Percentiles rank a stretch among this genome's conserved stretches.
Evolutionary conservation across 345 rosid genomes (phyloP).

Genomic region (Eucalyptus sp.): DNA sequence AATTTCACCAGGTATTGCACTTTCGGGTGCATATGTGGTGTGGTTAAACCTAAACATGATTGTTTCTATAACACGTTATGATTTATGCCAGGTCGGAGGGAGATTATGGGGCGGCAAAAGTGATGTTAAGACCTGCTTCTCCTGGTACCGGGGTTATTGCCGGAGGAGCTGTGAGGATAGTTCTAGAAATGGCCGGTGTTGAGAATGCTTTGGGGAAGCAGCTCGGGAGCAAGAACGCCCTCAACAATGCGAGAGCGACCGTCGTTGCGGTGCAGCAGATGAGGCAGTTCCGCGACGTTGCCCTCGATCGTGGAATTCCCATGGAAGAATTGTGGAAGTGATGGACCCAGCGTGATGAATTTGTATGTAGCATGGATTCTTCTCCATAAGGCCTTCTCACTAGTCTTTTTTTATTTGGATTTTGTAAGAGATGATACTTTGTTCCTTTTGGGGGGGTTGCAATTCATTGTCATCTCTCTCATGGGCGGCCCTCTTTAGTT

Average conservation of each 20-base stretch:
- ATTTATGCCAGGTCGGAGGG: constrained; percentile 56
- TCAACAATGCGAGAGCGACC: constrained; percentile 88
- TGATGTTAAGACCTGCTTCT: constrained; percentile 92
- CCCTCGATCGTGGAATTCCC: constrained; percentile 81
- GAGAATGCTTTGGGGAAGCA: constrained; percentile 85
- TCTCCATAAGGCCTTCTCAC: not conserved
- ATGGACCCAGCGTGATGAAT: not conserved
- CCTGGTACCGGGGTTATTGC: constrained; percentile 96
- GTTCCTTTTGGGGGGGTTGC: not conserved
- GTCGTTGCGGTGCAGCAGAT: constrained; percentile 71
- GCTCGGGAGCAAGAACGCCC: constrained; percentile 65
- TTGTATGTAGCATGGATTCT: not conserved
- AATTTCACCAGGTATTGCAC: not conserved
- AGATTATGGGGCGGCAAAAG: constrained; percentile 77
- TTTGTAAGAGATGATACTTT: not conserved
- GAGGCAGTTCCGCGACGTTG: constrained; percentile 78
- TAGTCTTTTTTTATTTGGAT: not conserved
- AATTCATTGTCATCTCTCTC: not conserved
- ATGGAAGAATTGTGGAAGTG: constrained; percentile 90
- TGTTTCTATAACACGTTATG: not conserved
- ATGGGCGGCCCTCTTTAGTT: not conserved
- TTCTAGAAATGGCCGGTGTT: constrained; percentile 90
- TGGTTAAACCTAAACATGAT: not conserved
- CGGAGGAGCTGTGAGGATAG: constrained; percentile 86
- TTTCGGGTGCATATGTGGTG: not conserved